Evolutionary conservation across 73 alveolate species (phyloP).

Genomic region (Effrenium voratum): DNA sequence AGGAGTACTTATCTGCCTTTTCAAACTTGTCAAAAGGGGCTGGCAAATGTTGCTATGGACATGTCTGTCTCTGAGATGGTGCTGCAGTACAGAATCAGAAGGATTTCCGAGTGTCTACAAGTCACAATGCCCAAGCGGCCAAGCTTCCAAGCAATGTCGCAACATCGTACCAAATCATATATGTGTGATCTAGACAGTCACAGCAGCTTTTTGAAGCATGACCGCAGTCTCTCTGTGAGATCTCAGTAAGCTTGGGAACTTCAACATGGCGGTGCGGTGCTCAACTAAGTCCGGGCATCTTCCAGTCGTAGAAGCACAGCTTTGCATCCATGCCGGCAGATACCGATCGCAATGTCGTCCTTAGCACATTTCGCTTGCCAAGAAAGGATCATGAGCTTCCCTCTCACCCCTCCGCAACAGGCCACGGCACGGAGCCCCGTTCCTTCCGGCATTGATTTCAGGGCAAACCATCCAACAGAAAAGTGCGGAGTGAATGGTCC

Average conservation of each 20-base stretch:
- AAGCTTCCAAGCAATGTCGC: not conserved
- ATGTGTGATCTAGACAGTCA: not conserved
- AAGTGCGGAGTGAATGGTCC: too few relatives aligned
- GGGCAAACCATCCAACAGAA: too few relatives aligned
- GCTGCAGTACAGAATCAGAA: too few relatives aligned
- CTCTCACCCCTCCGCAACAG: too few relatives aligned
- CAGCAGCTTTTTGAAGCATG: not conserved
- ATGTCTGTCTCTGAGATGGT: too few relatives aligned
- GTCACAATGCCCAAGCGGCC: not conserved
- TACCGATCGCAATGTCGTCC: conserved; percentile 35
- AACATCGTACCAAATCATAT: not conserved
- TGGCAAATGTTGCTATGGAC: too few relatives aligned
- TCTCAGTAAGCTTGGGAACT: not conserved
- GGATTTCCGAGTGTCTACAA: not conserved
- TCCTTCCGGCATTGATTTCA: too few relatives aligned
- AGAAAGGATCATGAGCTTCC: not conserved
- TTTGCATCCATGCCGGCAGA: conserved; percentile 31
- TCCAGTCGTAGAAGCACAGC: conserved; percentile 18
- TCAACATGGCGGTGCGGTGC: not conserved
- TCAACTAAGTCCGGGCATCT: not conserved
- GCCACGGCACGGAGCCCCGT: too few relatives aligned
- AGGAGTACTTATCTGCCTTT: too few relatives aligned
- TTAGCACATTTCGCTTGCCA: not conserved
- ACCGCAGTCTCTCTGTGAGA: not conserved
- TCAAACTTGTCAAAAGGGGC: too few relatives aligned